These are phyloP conservation scores for Ceratocystis cubensis DNA, from an alignment of 2,329 filamentous ascomycete genomes.

Conservation along the genomic window DNA sequence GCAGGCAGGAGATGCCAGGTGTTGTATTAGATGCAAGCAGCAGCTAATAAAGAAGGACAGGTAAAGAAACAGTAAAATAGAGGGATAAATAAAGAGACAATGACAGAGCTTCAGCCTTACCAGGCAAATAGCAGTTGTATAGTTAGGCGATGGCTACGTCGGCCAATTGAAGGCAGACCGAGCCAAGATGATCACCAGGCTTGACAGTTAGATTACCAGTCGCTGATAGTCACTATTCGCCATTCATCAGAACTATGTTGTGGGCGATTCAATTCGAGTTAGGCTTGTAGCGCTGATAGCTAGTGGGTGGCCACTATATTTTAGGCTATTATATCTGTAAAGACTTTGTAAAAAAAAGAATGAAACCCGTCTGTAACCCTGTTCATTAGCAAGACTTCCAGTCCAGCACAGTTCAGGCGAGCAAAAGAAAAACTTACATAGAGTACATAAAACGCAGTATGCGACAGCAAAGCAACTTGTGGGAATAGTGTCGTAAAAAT, in stretches of 20 bases:
- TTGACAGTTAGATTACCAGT: no score
- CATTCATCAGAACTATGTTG: no score
- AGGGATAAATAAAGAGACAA: background rate
- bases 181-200: no score
- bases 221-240: no score
- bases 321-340: no score
- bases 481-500: background rate
- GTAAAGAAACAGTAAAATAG: background rate
- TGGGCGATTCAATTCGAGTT: no score
- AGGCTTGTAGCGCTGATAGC: no score
- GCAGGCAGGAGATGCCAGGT: background rate
- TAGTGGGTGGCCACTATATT: no score
- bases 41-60: background rate
- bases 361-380: no score
- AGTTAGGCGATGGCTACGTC: no score
- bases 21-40: background rate
- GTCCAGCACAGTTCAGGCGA: background rate
- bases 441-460: background rate
- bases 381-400: background rate
- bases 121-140: background rate
- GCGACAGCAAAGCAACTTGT: background rate
- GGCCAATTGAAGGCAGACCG: no score
- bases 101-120: background rate
- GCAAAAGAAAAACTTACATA: background rate
- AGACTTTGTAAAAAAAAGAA: no score